Evolutionary conservation across 2,329 filamentous ascomycete genomes (phyloP), one percentile per base, ranked within the genome.

Genomic region (Aspergillus pseudoterreus): DNA sequence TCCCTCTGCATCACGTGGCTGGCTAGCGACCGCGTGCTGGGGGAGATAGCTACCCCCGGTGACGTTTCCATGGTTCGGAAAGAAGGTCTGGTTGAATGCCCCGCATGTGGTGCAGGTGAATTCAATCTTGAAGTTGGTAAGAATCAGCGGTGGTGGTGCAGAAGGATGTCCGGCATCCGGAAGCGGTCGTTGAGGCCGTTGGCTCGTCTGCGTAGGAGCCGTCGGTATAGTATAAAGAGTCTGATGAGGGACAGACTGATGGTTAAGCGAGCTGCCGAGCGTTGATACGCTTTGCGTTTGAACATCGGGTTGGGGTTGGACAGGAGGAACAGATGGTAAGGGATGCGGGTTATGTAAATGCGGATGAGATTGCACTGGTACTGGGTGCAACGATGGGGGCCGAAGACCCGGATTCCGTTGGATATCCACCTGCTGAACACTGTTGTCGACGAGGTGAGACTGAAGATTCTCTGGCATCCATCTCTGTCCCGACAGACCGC

Each of bases 41-140:
- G 56, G 27, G 47, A 70, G 53, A 42, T 70, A 70, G 30, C 51
- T 59, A 19, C 49, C 57, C 17, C 64, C 61, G 6, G 64, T 66
- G 27, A 70, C 61, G 43, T 71, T 69, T 12, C 69, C 67, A 27
- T 71, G 68, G 21, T 71, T 70, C 30, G 66, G 66, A 21, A 71
- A 66, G 49, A 71, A 71, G 52, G 68, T 67, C 47, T 72, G 68
- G 43, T 72, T 72, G 32, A 71, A 45, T 33, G 66, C 61, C 21
- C 70, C 70, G 42, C 70, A 72, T 2, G 67, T 63, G 6, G 66
- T 69, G 46, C 70, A 72, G 6, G 68, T 68, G 22, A 72, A 72
- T 43, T 72, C 70, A 38, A 72, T 70, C 51, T 71, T 72, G 51
- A 72, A 71, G 38, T 70, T 68, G 9, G 68, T 66, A 5, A 71